Base-by-base conservation (phyloP, 768 basidiomycete genomes). In the Rhizopogon salebrosus region DNA sequence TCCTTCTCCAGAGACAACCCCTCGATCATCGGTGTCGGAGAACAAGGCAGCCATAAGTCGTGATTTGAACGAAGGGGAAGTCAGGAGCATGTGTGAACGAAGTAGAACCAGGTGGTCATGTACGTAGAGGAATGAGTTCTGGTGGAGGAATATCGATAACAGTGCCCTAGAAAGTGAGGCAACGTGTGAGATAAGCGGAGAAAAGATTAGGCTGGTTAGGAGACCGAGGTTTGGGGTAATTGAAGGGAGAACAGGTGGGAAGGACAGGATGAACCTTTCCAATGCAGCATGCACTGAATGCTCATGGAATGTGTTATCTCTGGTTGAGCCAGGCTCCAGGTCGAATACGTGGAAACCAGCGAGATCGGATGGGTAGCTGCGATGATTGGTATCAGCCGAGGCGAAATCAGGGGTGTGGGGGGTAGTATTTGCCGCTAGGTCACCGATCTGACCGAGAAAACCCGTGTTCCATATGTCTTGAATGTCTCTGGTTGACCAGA, bases 21-120 rank as follows among this genome's bases (percentile, higher is more conserved):
- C 73, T 52, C 70, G 74, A 23, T 80, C 80, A 29, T 81, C 82
- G 0, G 78, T 74, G 57, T 93, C 89, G 0, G 86, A 87, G 68
- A 95, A 94, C 13, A 95, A 72, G 0, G 93, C 89, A 2, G 70
- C 70, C 14, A 79, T 72, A 11, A 95, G 77, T 4, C 86, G 80
- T 6, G 76, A 74, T 60, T 83, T 85, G 72, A 95, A 95, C 1
- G 84, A 69, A 27, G 85, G 82, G 0, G 84, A 80, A 1, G 86
- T 82, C 41, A 93, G 71, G 14, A 92, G 73, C 48, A 93, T 76
- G 60, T 89, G 92, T 3, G 87, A 87, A 18, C 87, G 82, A 37
- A 92, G 72, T 41, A 92, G 74, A 23, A 71, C 60, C 26, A 91
- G 77, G 58, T 92, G 90, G 1, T 80, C 72, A 42, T 76, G 80